Base-by-base conservation (phyloP, 352 stramenopile genomes). In the Phytophthora cajani region DNA sequence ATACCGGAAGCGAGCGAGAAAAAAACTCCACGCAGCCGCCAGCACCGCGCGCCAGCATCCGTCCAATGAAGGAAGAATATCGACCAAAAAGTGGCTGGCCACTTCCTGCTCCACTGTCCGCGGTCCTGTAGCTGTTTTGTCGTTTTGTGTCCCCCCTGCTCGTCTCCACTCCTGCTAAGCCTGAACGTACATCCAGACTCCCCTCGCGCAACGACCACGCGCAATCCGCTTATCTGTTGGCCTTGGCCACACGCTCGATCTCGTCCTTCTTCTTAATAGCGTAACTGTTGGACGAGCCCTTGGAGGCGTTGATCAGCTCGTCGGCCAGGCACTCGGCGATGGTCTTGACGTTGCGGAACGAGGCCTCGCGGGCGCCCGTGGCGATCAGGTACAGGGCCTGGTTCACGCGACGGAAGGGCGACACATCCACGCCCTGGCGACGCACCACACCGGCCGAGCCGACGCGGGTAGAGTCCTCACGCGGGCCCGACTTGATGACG, bases 231-330 rank as follows among this genome's bases (percentile, higher is more conserved):
- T 99, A 99, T 98, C 98, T 98, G 92, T 99, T 99, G 69, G 96
- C 98, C 97, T 99, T 99, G 84, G 98, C 98, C 67, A 99, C 98
- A 97, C 98, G 98, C 93, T 99, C 98, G 81, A 99, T 99, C 86
- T 99, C 98, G 89, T 99, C 98, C 95, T 99, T 99, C 93, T 99
- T 99, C 97, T 99, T 99, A 89, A 99, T 99, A 79, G 98, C 97
- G 85, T 99, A 99, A 72, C 90, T 98, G 97, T 99, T 99, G 80
- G 97, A 99, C 77, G 97, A 99, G 68, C 98, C 98, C 88, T 99
- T 98, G 58, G 98, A 98, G 46, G 98, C 98, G 88, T 99, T 99
- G 87, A 99, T 99, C 63, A 99, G 92, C 89, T 99, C 98, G 85
- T 99, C 98, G 50, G 98, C 98, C 57, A 99, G 85, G 82, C 98